Conservation (phyloP, 768 basidiomycete species). For the Naganishia onofrii region DNA sequence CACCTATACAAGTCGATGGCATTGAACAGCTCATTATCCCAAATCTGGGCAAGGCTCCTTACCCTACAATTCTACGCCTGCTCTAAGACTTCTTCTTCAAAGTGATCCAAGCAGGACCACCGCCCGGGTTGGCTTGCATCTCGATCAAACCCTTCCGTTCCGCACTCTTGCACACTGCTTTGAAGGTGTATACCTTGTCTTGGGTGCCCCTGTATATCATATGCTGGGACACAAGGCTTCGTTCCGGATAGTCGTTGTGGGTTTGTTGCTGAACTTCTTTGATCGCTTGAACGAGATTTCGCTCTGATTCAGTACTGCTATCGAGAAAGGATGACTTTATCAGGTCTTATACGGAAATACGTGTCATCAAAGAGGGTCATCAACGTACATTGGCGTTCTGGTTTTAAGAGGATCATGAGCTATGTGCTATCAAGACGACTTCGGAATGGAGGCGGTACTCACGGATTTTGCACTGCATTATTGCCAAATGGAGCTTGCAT, state of each 20-base stretch:
- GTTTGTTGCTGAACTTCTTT: conserved; percentile 22
- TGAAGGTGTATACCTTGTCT: conserved; percentile 12
- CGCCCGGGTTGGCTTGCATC: conserved; percentile 2
- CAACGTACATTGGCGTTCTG: too few relatives aligned
- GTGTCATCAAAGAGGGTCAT: too few relatives aligned
- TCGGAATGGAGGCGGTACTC: too few relatives aligned
- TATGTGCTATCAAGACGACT: too few relatives aligned
- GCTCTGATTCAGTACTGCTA: conserved; percentile 4
- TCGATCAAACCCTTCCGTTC: conserved; percentile 15
- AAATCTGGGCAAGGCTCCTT: neutral
- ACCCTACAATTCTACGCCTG: neutral
- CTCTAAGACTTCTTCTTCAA: neutral
- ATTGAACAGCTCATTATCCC: too few relatives aligned
- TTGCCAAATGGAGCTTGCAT: too few relatives aligned
- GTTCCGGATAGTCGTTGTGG: neutral
- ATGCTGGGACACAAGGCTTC: conserved; percentile 15
- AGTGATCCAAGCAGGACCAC: conserved; percentile 9
- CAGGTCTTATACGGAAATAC: neutral
- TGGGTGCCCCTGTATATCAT: conserved; percentile 11
- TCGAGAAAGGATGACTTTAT: neutral
- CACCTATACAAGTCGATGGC: neutral
- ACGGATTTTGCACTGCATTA: too few relatives aligned
- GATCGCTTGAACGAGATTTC: conserved; percentile 15
- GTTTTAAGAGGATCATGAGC: too few relatives aligned
- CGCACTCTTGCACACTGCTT: conserved; percentile 13